These are phyloP conservation scores for Colletotrichum sp. DNA, from an alignment of 2,329 filamentous ascomycete species.

Conservation along the genomic window DNA sequence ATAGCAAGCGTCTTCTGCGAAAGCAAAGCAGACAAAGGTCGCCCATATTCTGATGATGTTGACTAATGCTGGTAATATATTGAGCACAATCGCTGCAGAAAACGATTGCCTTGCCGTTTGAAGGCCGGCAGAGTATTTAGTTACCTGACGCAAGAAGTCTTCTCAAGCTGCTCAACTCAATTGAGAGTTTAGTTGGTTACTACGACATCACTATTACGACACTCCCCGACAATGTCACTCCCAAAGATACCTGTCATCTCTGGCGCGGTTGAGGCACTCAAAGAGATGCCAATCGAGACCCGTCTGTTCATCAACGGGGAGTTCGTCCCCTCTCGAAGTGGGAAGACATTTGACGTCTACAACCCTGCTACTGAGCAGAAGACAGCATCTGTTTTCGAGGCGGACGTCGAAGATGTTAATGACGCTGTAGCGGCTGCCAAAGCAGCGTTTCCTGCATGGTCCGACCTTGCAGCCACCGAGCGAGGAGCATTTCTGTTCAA, in stretches of 20 bases:
- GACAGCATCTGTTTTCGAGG: constrained; percentile 25
- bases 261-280: neutral
- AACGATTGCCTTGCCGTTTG: neutral
- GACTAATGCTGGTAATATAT: neutral
- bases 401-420: constrained; percentile 64
- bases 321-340: neutral
- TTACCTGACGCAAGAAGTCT: neutral
- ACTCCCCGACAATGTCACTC: neutral
- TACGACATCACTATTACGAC: neutral
- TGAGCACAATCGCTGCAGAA: neutral
- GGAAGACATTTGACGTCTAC: constrained; percentile 4
- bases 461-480: constrained; percentile 23
- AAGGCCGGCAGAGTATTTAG: neutral
- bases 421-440: constrained; percentile 40
- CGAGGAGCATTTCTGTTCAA: constrained; percentile 69
- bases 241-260: neutral
- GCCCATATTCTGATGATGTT: neutral
- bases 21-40: neutral
- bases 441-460: constrained; percentile 51
- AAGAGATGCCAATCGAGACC: neutral
- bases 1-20: neutral
- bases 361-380: constrained; percentile 22
- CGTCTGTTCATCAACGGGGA: neutral
- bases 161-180: neutral
- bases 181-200: neutral